These are phyloP conservation scores for Annulohypoxylon stygium DNA, from an alignment of 495 filamentous ascomycete genomes.

Conservation along the genomic window DNA sequence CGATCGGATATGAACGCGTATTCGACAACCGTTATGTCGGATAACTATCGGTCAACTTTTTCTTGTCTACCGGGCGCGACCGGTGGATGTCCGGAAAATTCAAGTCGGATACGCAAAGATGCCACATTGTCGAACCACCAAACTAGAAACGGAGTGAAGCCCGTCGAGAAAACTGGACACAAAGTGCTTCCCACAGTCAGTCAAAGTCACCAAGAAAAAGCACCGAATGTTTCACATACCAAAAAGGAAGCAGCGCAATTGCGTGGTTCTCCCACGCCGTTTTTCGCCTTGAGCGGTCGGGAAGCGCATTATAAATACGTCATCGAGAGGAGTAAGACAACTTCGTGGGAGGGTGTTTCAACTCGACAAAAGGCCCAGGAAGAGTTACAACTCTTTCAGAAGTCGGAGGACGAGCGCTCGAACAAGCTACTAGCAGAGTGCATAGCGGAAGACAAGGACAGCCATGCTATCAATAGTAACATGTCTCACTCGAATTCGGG, in stretches of 20 bases:
- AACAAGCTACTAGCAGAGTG: conserved; percentile 2
- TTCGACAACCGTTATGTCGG: background rate
- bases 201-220: background rate
- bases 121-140: background rate
- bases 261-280: conserved; percentile 37
- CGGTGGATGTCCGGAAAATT: background rate
- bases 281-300: conserved; percentile 34
- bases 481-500: conserved; percentile 7
- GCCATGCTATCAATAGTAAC: background rate
- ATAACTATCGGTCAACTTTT: background rate
- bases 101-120: background rate
- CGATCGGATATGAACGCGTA: background rate
- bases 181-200: background rate
- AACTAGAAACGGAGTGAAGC: background rate
- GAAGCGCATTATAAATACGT: conserved; percentile 38
- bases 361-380: conserved; percentile 32
- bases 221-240: background rate
- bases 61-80: background rate
- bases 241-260: conserved; percentile 2
- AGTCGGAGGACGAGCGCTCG: conserved; percentile 28
- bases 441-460: background rate
- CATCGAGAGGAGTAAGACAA: conserved; percentile 38
- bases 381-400: conserved; percentile 33
- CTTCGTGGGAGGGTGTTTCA: conserved; percentile 35
- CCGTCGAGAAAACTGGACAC: background rate